Conservation (phyloP, 192 early-diverging fungal genomes). For the Coemansia sp. region DNA sequence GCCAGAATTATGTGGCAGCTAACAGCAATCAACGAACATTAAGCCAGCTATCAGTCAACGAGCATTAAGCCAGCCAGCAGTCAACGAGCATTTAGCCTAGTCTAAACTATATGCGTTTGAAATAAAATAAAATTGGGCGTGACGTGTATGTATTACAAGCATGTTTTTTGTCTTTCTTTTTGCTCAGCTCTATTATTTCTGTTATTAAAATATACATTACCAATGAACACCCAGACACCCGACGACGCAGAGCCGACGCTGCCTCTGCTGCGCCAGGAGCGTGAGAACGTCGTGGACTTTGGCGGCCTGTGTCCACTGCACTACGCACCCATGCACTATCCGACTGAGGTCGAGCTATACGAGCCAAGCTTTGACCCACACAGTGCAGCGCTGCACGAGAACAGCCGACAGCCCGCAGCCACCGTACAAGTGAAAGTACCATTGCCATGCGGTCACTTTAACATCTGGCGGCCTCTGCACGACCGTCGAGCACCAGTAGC, state of each 20-base stretch:
- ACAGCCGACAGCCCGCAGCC: background rate
- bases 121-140: too few relatives aligned
- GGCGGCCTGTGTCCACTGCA: constrained; percentile 34
- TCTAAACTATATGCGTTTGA: too few relatives aligned
- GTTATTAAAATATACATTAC: background rate
- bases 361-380: constrained; percentile 24
- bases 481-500: constrained; percentile 23
- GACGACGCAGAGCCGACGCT: background rate
- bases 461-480: constrained; percentile 48
- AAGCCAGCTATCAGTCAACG: too few relatives aligned
- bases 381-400: background rate
- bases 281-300: constrained; percentile 29
- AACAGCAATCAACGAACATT: too few relatives aligned
- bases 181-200: background rate
- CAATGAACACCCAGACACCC: background rate
- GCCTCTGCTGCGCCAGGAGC: constrained; percentile 20
- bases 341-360: constrained; percentile 49
- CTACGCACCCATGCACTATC: constrained; percentile 39
- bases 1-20: too few relatives aligned
- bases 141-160: too few relatives aligned
- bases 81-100: too few relatives aligned
- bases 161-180: background rate
- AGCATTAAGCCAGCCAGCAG: too few relatives aligned
- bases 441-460: constrained; percentile 46
- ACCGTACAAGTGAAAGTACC: constrained; percentile 29